Conservation (phyloP, 129 eudicot species). For the Logfia minima region DNA sequence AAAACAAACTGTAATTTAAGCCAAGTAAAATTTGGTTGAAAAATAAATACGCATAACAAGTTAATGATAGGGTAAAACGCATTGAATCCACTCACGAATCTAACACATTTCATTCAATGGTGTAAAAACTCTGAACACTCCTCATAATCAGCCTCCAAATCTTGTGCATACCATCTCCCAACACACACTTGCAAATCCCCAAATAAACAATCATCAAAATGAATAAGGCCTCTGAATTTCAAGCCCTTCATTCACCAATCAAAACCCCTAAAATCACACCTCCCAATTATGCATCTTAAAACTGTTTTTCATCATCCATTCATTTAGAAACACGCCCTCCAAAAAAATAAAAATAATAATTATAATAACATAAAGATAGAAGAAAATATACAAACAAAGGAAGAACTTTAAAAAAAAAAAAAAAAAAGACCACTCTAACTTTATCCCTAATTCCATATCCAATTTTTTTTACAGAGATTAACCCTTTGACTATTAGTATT, state of each 20-base stretch:
- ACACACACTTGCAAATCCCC: slow-evolving; percentile 27
- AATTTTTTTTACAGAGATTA: slow-evolving; percentile 14
- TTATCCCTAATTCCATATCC: slow-evolving; percentile 15
- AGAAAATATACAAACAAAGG: neutral
- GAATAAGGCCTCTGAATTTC: slow-evolving; percentile 28
- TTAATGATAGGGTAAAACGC: slow-evolving; percentile 19
- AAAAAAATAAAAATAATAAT: neutral
- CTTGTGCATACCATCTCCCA: slow-evolving; percentile 26
- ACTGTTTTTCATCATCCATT: slow-evolving; percentile 20
- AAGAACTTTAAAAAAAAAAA: neutral
- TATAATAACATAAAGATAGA: neutral
- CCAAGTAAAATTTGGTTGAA: no score
- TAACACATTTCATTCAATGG: slow-evolving; percentile 15
- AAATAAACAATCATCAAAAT: slow-evolving; percentile 25
- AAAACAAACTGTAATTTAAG: no score
- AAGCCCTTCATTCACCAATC: slow-evolving; percentile 29
- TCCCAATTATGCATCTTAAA: slow-evolving; percentile 23
- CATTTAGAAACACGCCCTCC: neutral
- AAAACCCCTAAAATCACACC: slow-evolving; percentile 24
- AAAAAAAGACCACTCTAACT: slow-evolving; percentile 4
- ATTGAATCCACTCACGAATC: slow-evolving; percentile 16
- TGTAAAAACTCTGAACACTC: slow-evolving; percentile 26
- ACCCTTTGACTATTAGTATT: slow-evolving; percentile 26
- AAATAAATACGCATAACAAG: neutral
- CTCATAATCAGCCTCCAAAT: slow-evolving; percentile 32